Evolutionary conservation across 208 protist genomes (phyloP).

Genomic region (Leptomonas seymouri): DNA sequence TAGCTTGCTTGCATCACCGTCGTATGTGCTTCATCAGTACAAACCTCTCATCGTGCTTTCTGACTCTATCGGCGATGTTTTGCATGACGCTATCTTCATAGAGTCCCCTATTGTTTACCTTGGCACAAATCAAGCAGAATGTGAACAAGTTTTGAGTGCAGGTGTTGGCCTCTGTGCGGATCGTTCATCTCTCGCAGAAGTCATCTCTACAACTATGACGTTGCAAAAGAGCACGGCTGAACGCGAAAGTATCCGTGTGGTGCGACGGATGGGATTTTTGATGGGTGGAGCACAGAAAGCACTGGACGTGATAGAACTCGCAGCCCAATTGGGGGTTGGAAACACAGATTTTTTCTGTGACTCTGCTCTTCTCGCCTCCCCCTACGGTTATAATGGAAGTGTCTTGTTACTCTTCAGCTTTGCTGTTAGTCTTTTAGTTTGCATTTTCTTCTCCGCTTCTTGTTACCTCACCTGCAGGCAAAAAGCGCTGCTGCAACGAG

Average conservation of each 20-base stretch:
- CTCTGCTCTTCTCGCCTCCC: neutral
- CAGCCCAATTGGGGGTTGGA: constrained; percentile 12
- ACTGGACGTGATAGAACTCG: constrained; percentile 40
- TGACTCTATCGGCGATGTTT: neutral
- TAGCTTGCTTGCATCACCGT: neutral
- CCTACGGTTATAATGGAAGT: constrained; percentile 9
- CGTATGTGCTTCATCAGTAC: neutral
- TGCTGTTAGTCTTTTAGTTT: constrained; percentile 3
- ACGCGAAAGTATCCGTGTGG: constrained; percentile 11
- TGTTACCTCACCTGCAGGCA: neutral
- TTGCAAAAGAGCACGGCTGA: constrained; percentile 18
- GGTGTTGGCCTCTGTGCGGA: constrained; percentile 3
- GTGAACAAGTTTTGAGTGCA: neutral
- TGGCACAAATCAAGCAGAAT: neutral
- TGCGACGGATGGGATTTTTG: constrained; percentile 39
- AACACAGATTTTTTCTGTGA: constrained; percentile 29
- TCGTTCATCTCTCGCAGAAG: neutral
- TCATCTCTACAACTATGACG: neutral
- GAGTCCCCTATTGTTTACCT: constrained; percentile 18
- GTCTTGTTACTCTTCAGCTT: constrained; percentile 9
- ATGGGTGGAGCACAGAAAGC: constrained; percentile 48
- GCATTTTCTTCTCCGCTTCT: neutral
- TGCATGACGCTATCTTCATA: constrained; percentile 17
- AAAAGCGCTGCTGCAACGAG: neutral
- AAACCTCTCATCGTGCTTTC: constrained; percentile 13